Evolutionary conservation across 2,329 filamentous ascomycete genomes (phyloP), one percentile per base, ranked within the genome.

Genomic region (Colletotrichum cuscutae): DNA sequence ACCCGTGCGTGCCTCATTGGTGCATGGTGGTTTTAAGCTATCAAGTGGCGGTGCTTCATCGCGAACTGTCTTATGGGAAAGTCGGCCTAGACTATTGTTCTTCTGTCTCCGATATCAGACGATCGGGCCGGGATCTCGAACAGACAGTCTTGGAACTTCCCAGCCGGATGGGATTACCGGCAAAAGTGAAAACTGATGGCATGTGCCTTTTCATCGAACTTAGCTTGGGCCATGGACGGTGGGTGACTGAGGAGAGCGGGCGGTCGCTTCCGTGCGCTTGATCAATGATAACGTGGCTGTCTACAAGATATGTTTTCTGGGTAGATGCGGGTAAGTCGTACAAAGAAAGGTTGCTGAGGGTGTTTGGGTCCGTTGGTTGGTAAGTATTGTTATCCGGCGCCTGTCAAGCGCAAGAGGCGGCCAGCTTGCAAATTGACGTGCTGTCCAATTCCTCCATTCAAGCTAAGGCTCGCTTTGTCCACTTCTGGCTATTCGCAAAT

Each of bases 51-150:
- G 56, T 49, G 46, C 28, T 8, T 26, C 56, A 65, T 26, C 35
- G 24, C 9, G 26, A 28, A 28, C 6, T 13, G 28, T 42, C 59
- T 70, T 28, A 22, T 49, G 42, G 59, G 57, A 22, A 54, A 11
- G 15, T 59, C 60, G 71, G 60, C 13, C 4, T 61, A 12, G 61
- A 26, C 42, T 52, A 28, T 24, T 61, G 22, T 58, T 53, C 37
- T 65, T 26, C 8, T 65, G 35, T 61, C 53, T 64, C 46, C 13
- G 11, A 73, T 13, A 71, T 71, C 61, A 65, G 71, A 73, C 37
- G 56, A 73, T 73, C 67, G 56, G 61, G 32, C 67, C 60, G 46
- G 49, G 56, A 71, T 64, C 67, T 73, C 60, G 60, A 65, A 73
- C 71, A 73, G 66, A 71, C 56, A 37, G 32, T 57, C 60, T 71